Base-by-base conservation (phyloP, 495 filamentous ascomycete species). In the Patellaria atrata region DNA sequence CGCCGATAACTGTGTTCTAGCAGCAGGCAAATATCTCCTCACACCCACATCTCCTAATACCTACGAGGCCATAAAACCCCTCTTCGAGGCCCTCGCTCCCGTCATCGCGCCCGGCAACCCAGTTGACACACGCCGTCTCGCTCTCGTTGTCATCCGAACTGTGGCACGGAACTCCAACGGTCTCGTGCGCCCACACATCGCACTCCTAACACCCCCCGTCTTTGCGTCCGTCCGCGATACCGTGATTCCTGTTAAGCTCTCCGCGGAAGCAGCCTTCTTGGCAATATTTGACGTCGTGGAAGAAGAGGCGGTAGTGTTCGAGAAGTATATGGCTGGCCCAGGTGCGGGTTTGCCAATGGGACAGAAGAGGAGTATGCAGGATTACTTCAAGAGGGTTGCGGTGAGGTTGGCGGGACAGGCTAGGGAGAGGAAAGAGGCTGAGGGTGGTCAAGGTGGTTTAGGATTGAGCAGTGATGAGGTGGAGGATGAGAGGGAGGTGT, bases 321-420 rank as follows among this genome's bases (percentile, higher is more conserved):
- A 97, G 37, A 84, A 84, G 63, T 97, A 84, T 49, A 73, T 96
- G 54, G 59, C 68, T 3, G 69, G 67, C 10, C 60, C 70, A 22
- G 68, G 73, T 13, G 46, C 61, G 32, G 72, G 70, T 0, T 56
- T 93, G 22, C 61, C 70, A 3, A 62, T 79, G 0, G 75, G 68
- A 6, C 70, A 68, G 20, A 91, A 91, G 67, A 62, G 89, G 37
- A 86, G 80, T 53, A 94, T 96, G 82, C 71, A 77, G 27, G 89
- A 97, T 48, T 97, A 97, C 60, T 96, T 96, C 61, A 94, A 93
- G 65, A 68, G 91, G 11, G 76, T 96, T 27, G 82, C 81, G 10
- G 55, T 92, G 37, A 68, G 85, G 46, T 58, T 96, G 13, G 86
- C 75, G 1, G 70, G 58, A 34, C 89, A 94, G 53, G 82, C 83